Conservation (phyloP, 768 basidiomycete genomes). For the Ephemerocybe angulata region DNA sequence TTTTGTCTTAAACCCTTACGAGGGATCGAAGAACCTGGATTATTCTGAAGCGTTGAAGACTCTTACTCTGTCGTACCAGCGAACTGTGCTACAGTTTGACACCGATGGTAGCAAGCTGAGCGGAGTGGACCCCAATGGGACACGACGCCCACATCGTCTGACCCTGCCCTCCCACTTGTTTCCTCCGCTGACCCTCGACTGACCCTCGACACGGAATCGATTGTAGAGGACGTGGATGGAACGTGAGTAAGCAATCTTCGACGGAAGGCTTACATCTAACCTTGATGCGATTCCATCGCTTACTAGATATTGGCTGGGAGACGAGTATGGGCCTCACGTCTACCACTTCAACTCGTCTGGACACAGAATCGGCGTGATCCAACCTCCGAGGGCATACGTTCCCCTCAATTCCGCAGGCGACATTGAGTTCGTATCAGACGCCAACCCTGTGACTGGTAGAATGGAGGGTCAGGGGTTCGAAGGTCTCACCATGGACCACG, state of each 20-base stretch:
- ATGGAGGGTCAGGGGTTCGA: no score
- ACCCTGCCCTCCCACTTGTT: conserved; percentile 29
- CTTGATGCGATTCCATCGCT: not conserved
- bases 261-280: not conserved
- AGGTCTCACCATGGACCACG: conserved; percentile 50
- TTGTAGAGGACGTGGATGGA: conserved; percentile 56
- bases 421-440: conserved; percentile 49
- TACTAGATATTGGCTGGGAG: conserved; percentile 58
- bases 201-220: conserved; percentile 54
- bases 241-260: conserved; percentile 34
- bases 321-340: conserved; percentile 69
- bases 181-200: conserved; percentile 44
- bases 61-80: conserved; percentile 45
- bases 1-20: conserved; percentile 58
- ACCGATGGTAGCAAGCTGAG: conserved; percentile 43
- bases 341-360: conserved; percentile 49
- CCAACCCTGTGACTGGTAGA: conserved; percentile 50
- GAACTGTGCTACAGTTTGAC: conserved; percentile 50
- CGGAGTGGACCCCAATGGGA: conserved; percentile 51
- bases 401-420: conserved; percentile 41
- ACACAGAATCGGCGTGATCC: conserved; percentile 50
- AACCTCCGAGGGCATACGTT: conserved; percentile 54
- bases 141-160: conserved; percentile 35
- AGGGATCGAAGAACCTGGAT: conserved; percentile 37
- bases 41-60: conserved; percentile 52